phyloP scores from a whole-genome alignment of 768 basidiomycete species.

The Pleurotus ostreatus region DNA sequence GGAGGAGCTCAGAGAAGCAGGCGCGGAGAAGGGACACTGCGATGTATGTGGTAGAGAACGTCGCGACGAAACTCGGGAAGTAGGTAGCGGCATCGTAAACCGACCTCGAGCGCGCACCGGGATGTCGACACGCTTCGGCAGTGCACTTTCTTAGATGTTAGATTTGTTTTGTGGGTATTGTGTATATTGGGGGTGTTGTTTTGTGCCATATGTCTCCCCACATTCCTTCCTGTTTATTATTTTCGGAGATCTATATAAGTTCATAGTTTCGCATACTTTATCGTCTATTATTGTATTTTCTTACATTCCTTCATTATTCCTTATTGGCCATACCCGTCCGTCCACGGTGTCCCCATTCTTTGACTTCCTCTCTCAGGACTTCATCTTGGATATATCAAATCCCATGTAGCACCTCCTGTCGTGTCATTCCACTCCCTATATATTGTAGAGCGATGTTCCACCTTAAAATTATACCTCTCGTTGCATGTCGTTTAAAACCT shows the following conservation, averaged over 20 bases:
- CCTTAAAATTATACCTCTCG: constrained; percentile 1
- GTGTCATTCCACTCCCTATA: not conserved
- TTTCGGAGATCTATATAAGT: constrained; percentile 5
- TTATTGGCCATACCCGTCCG: not conserved
- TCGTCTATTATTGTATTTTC: constrained; percentile 20
- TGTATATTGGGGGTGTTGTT: constrained; percentile 13
- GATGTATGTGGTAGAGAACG: constrained; percentile 55
- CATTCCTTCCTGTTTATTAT: constrained; percentile 11
- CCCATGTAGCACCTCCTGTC: not conserved
- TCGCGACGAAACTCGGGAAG: not conserved
- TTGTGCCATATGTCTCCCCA: constrained; percentile 10
- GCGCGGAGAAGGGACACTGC: constrained; percentile 42
- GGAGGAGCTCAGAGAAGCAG: constrained; percentile 42
- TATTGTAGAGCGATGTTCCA: constrained; percentile 2
- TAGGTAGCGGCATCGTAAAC: constrained; percentile 41
- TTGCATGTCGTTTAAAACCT: not conserved
- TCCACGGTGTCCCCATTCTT: not conserved
- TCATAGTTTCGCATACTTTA: constrained; percentile 14
- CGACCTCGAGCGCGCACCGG: constrained; percentile 70
- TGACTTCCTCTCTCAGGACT: not conserved
- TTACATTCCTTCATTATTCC: constrained; percentile 5
- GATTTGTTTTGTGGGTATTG: constrained; percentile 14
- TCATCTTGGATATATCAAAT: constrained; percentile 2
- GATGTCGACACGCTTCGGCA: constrained; percentile 57
- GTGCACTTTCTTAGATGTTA: constrained; percentile 27